Evolutionary conservation across 148 eudicot species (phyloP).

Genomic region (Oxyria digyna): DNA sequence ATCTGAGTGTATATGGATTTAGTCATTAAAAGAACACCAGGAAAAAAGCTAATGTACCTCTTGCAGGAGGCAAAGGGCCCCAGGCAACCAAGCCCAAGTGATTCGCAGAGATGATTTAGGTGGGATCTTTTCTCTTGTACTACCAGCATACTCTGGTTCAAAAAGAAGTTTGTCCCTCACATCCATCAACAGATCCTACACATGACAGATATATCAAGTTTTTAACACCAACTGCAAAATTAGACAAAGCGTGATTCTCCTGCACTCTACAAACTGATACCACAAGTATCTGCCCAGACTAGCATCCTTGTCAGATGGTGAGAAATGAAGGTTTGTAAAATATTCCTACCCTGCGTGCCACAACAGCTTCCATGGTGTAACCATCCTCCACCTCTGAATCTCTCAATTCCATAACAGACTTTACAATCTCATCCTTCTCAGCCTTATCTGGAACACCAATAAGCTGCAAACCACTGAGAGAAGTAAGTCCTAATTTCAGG

Average conservation of each 20-base stretch:
- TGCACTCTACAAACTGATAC: background rate
- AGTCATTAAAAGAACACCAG: background rate
- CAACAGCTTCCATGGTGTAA: conserved; percentile 64
- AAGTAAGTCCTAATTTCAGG: background rate
- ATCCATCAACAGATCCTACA: conserved; percentile 80
- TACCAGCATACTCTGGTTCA: conserved; percentile 97
- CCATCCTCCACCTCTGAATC: conserved; percentile 92
- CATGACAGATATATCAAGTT: conserved; percentile 12
- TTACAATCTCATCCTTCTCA: conserved; percentile 96
- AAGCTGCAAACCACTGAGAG: conserved; percentile 42
- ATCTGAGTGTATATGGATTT: background rate
- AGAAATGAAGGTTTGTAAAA: background rate
- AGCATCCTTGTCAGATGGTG: background rate
- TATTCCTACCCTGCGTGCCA: conserved; percentile 60
- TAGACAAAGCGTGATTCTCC: background rate
- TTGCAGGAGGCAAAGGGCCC: conserved; percentile 96
- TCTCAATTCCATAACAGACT: conserved; percentile 74
- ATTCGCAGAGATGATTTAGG: conserved; percentile 75
- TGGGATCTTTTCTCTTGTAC: conserved; percentile 63
- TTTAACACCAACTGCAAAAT: conserved; percentile 3
- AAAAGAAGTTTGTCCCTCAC: conserved; percentile 97
- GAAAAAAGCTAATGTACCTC: conserved; percentile 41
- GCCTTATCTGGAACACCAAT: conserved; percentile 72
- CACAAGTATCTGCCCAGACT: background rate
- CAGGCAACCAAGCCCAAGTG: conserved; percentile 95